phyloP scores from a whole-genome alignment of 2,329 filamentous ascomycete species.

The Neonectria hederae region DNA sequence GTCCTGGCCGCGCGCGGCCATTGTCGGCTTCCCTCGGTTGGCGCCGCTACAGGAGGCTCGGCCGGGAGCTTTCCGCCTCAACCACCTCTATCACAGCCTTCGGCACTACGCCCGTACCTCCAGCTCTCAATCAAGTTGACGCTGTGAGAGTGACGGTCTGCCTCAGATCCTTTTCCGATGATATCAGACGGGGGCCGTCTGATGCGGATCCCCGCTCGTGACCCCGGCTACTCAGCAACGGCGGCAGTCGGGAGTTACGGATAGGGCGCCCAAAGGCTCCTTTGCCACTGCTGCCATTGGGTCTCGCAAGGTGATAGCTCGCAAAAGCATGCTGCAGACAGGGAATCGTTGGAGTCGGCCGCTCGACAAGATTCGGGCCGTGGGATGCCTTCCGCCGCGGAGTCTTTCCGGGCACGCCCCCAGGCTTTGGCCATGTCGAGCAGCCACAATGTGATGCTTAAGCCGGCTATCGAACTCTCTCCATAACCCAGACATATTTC shows the following conservation, averaged over 20 bases:
- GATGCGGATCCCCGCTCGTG: constrained; percentile 39
- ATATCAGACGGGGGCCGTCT: constrained; percentile 40
- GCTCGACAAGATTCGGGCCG: constrained; percentile 38
- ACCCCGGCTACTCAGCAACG: constrained; percentile 34
- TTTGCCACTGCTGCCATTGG: constrained; percentile 35
- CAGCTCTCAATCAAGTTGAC: constrained; percentile 26
- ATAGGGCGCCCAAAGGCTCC: constrained; percentile 24
- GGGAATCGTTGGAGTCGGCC: constrained; percentile 21
- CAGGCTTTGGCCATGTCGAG: constrained; percentile 23
- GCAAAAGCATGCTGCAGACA: constrained; percentile 10
- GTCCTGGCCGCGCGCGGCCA: constrained; percentile 45
- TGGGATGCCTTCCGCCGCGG: constrained; percentile 38
- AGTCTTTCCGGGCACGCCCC: constrained; percentile 39
- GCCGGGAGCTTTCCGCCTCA: constrained; percentile 45
- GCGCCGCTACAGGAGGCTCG: constrained; percentile 41
- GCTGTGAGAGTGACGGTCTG: constrained; percentile 20
- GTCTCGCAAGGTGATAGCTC: constrained; percentile 20
- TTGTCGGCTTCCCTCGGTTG: constrained; percentile 54
- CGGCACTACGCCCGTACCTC: constrained; percentile 34
- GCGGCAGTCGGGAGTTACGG: constrained; percentile 19
- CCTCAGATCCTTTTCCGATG: constrained; percentile 31
- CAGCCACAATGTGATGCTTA: constrained; percentile 31
- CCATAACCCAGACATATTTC: constrained; percentile 29
- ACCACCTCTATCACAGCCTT: constrained; percentile 29
- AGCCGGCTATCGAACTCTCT: constrained; percentile 38